A percentile compares a stretch with the other conserved stretches of the same genome.
phyloP scores from a whole-genome alignment of 2,329 filamentous ascomycete genomes.

The Westerdykella sp. region DNA sequence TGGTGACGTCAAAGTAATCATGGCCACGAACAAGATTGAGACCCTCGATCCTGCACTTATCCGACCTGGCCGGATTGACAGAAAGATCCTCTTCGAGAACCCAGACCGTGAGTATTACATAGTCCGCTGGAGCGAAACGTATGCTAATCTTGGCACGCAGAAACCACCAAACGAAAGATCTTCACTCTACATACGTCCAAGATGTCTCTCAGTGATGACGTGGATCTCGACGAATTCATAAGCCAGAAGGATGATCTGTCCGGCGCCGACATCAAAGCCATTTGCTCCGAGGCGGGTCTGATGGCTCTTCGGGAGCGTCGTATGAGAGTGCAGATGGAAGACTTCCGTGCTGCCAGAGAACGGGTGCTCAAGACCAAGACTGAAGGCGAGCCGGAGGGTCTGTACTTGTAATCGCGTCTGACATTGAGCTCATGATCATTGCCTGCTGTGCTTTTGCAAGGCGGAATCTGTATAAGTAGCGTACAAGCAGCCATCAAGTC shows the following conservation, averaged over 20 bases:
- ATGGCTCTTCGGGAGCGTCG: conserved; percentile 89
- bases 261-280: conserved; percentile 97
- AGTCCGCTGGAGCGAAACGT: background rate
- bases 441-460: no score
- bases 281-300: conserved; percentile 93
- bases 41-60: conserved; percentile 94
- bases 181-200: conserved; percentile 97
- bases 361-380: conserved; percentile 97
- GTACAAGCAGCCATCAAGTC: no score
- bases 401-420: conserved; percentile 72
- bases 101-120: conserved; percentile 53
- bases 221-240: conserved; percentile 98
- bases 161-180: conserved; percentile 96
- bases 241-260: conserved; percentile 96
- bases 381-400: conserved; percentile 93
- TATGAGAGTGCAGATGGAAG: conserved; percentile 98
- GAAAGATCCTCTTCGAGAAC: conserved; percentile 83
- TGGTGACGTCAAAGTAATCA: conserved; percentile 98
- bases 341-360: conserved; percentile 89
- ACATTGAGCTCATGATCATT: no score
- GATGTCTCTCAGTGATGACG: conserved; percentile 93
- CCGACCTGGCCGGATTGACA: conserved; percentile 93
- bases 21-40: conserved; percentile 99
- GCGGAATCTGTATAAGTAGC: no score
- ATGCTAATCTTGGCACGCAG: conserved; percentile 55